Evolutionary conservation across 331 rosid species (phyloP).

Genomic region (Pyracantha coccinea): DNA sequence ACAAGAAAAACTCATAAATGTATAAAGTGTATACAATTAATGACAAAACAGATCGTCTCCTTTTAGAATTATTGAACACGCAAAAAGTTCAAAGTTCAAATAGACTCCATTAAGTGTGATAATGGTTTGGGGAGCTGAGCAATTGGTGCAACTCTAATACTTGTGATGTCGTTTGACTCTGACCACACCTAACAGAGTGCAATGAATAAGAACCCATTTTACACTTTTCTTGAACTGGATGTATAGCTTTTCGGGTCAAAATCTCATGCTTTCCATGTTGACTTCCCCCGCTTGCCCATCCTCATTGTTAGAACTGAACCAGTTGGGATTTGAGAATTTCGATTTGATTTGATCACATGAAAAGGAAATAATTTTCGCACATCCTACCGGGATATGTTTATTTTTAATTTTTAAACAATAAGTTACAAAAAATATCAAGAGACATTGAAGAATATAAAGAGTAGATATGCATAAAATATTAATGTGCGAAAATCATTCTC

Average conservation of each 20-base stretch:
- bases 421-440: too few relatives aligned
- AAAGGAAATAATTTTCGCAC: too few relatives aligned
- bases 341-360: background rate
- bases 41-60: too few relatives aligned
- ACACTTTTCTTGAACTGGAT: background rate
- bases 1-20: too few relatives aligned
- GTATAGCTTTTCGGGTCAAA: background rate
- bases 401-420: too few relatives aligned
- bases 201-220: background rate
- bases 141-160: background rate
- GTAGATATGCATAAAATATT: too few relatives aligned
- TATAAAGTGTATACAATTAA: too few relatives aligned
- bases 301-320: background rate
- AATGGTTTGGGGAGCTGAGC: background rate
- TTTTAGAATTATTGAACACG: too few relatives aligned
- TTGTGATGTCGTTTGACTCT: background rate
- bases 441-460: too few relatives aligned
- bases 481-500: too few relatives aligned
- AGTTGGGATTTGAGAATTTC: background rate
- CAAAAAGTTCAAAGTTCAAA: background rate
- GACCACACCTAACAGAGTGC: background rate
- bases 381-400: too few relatives aligned
- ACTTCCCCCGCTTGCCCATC: background rate
- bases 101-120: background rate
- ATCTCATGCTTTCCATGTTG: background rate